phyloP scores from a whole-genome alignment of 2,329 filamentous ascomycete species.

The Iodosphaeria phyllophila region DNA sequence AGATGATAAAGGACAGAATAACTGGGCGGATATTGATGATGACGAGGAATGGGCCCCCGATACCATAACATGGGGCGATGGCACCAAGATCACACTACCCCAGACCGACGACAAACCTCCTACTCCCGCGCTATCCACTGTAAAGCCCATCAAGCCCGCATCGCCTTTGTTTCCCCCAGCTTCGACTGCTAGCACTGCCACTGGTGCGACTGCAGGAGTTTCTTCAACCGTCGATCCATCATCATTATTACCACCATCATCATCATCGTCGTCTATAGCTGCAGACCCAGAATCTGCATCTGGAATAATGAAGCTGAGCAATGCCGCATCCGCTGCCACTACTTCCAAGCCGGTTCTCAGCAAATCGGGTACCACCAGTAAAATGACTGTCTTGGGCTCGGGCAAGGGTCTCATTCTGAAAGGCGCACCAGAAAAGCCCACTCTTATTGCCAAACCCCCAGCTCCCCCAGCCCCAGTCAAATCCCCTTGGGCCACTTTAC shows the following conservation, averaged over 20 bases:
- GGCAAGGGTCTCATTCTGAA: constrained; percentile 48
- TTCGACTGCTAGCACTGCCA: constrained; percentile 15
- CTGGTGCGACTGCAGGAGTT: too few species aligned
- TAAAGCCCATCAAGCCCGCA: constrained; percentile 11
- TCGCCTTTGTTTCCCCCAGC: constrained; percentile 9
- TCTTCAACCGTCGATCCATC: too few species aligned
- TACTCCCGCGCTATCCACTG: constrained; percentile 9
- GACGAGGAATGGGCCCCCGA: constrained; percentile 57
- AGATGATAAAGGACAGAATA: constrained; percentile 60
- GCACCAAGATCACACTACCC: constrained; percentile 62
- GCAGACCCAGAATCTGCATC: too few species aligned
- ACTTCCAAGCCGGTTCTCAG: constrained; percentile 1
- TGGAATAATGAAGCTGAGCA: too few species aligned
- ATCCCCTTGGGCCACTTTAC: constrained; percentile 79
- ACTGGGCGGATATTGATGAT: constrained; percentile 82
- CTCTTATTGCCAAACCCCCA: constrained; percentile 54
- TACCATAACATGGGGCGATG: constrained; percentile 74
- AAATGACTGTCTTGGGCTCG: constrained; percentile 26
- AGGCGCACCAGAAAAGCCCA: constrained; percentile 50
- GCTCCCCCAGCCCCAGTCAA: constrained; percentile 53
- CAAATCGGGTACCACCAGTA: constrained; percentile 20
- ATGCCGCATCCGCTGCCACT: constrained; percentile 17
- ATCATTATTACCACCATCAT: too few species aligned
- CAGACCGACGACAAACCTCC: constrained; percentile 32
- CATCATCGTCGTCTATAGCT: too few species aligned